Base-by-base conservation (phyloP, 176 grass and related monocot species). In the Carex parvula region DNA sequence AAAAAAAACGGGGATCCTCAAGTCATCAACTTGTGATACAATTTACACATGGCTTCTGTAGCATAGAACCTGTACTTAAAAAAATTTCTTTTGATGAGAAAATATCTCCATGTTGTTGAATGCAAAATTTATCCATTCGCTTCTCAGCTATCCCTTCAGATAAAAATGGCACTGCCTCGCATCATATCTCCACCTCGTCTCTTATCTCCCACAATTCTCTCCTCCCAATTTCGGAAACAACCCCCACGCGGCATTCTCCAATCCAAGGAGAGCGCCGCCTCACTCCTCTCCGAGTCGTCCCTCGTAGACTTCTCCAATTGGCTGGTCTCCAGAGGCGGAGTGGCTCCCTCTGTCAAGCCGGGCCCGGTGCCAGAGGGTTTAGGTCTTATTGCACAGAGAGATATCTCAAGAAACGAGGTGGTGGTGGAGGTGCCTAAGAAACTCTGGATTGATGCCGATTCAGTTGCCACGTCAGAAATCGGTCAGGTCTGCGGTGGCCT, bases 371-470 rank as follows among this genome's bases (percentile, higher is more conserved):
- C 80, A 15, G 96, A 95, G 88, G 96, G 96, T 7, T 62, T 99
- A 59, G 93, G 95, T 30, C 90, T 98, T 26, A 80, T 98, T 81
- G 95, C 92, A 61, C 52, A 81, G 77, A 85, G 88, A 44, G 84
- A 88, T 76, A 81, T 99, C 24, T 50, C 86, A 67, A 81, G 88
- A 37, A 94, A 92, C 33, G 91, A 95, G 89, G 90, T 94, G 44
- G 85, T 99, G 74, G 91, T 87, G 26, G 91, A 95, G 89, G 85
- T 95, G 61, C 90, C 93, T 52, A 95, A 99, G 85, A 93, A 90
- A 85, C 91, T 99, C 64, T 95, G 96, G 93, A 82, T 99, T 84
- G 91, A 99, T 89, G 77, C 91, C 3, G 96, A 99, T 62, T 85
- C 88, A 18, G 93, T 95, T 58, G 89, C 90, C 14, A 62, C 88